Evolutionary conservation across 192 early-diverging fungal species (phyloP).

Genomic region (Obelidium mucronatum): DNA sequence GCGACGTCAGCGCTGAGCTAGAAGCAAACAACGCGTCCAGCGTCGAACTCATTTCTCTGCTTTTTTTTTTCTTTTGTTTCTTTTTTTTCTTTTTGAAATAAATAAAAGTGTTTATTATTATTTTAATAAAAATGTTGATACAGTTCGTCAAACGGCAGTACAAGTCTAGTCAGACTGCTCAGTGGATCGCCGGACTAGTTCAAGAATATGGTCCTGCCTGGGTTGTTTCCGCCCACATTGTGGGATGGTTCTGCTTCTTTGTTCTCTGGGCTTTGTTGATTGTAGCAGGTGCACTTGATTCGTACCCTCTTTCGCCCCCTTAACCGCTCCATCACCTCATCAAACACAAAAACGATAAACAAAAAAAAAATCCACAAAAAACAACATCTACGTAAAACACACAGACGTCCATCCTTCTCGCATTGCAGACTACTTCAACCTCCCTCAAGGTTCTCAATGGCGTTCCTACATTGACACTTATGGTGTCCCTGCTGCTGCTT

Average conservation of each 20-base stretch:
- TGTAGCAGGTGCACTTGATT: constrained; percentile 16
- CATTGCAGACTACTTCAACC: constrained; percentile 18
- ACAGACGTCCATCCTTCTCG: constrained; percentile 12
- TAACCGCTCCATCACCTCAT: not conserved
- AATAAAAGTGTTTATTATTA: no score
- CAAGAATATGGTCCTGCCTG: constrained; percentile 21
- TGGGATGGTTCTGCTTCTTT: not conserved
- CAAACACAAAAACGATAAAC: not conserved
- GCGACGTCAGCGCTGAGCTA: not conserved
- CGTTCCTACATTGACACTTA: not conserved
- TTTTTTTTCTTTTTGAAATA: no score
- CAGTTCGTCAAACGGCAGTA: constrained; percentile 17
- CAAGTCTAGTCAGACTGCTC: not conserved
- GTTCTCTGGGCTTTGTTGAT: constrained; percentile 6
- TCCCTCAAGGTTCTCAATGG: not conserved
- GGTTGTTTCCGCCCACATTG: constrained; percentile 14
- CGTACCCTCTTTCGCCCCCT: not conserved
- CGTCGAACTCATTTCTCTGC: not conserved
- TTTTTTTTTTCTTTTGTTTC: not conserved
- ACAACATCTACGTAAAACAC: no score
- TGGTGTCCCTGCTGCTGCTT: constrained; percentile 33
- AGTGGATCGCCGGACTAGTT: not conserved
- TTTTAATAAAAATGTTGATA: no score
- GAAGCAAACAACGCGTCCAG: not conserved
- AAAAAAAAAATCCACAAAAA: no score